Evolutionary conservation across 2,329 filamentous ascomycete genomes (phyloP), one percentile per base, ranked within the genome.

Genomic region (Sporothrix humicola): DNA sequence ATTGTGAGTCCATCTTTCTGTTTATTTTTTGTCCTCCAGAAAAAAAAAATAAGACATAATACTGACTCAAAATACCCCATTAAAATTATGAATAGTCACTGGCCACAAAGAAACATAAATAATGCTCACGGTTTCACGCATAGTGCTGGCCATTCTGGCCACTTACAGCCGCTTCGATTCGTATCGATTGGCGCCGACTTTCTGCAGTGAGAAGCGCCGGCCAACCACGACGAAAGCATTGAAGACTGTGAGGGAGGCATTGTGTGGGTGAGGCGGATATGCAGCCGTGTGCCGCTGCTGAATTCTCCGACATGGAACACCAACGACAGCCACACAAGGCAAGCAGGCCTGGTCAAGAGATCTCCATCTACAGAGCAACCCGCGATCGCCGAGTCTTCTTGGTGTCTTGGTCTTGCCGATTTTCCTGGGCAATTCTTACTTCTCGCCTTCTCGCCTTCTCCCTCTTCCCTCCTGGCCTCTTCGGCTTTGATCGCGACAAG

Each of bases 351-450:
- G 31, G 31, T 37, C 31, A 12, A 9, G 23, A 12, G 23, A 8
- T 13, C 59, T 42, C 59, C 59, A 65, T 66, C 61, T 48, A 44
- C 42, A 66, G 42, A 23, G 61, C 61, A 48, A 48, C 61, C 61
- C 23, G 42, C 61, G 42, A 66, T 66, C 61, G 61, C 61, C 61
- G 42, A 46, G 42, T 65, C 4, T 4, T 17, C 10, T 48, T 26
- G 37, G 37, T 42, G 42, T 37, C 13, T 12, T 59, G 23, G 58
- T 8, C 31, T 31, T 44, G 31, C 5, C 31, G 31, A 37, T 37
- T 37, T 37, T 37, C 31, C 31, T 7, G 7, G 31, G 4, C 4
- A 37, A 6, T 37, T 37, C 31, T 5, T 37, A 37, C 31, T 37
- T 37, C 23, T 26, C 3, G 23, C 3, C 23, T 26, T 26, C 3